Evolutionary conservation across 306 rosid genomes (phyloP), one percentile per base, ranked within the genome.

Genomic region (Fragaria ananassa): DNA sequence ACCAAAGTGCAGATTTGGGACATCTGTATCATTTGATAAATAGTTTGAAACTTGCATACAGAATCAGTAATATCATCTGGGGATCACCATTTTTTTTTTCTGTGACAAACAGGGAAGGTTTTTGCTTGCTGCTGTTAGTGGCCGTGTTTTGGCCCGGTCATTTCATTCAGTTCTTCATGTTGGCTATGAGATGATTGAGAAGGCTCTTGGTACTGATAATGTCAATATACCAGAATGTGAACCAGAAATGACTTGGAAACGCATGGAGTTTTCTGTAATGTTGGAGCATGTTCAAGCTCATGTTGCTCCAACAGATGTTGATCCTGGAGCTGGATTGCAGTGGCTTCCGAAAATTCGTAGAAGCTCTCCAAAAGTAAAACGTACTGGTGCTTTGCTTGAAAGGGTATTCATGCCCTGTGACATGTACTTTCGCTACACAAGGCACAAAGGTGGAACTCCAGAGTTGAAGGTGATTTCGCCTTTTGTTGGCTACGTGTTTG

Each of bases 301-400:
- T 88, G 99, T 96, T 76, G 99, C 99, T 21, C 99, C 99, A 45
- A 96, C 99, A 53, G 99, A 96, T 88, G 97, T 96, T 87, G 99
- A 96, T 86, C 99, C 93, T 34, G 99, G 99, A 68, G 99, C 99
- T 81, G 99, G 99, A 72, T 79, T 96, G 85, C 99, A 96, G 86
- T 96, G 99, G 99, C 99, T 96, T 80, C 99, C 98, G 1, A 87
- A 89, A 87, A 91, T 96, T 86, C 90, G 83, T 63, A 87, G 88
- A 87, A 96, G 90, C 86, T 96, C 99, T 77, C 99, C 99, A 35
- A 93, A 96, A 89, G 98, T 93, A 58, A 89, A 89, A 85, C 99
- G 99, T 61, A 96, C 99, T 12, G 99, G 99, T 85, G 99, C 99
- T 86, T 90, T 96, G 80, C 98, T 96, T 67, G 99, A 96, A 86